Base-by-base conservation (phyloP, 2,329 filamentous ascomycete species). In the Achaetomium macrosporum region DNA sequence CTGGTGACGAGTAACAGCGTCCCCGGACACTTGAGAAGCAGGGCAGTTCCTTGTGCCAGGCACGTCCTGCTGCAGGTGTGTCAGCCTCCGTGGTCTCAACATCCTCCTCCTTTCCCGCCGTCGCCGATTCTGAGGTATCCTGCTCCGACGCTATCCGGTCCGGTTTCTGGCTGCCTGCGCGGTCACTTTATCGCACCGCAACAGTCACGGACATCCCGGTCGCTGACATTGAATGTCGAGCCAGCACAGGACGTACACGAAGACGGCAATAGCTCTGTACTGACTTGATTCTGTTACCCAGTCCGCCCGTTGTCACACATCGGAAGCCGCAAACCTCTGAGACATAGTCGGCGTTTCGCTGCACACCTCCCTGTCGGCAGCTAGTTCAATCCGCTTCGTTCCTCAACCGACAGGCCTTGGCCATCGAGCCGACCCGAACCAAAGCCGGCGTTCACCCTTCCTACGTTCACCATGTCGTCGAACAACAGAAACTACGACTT, bases 401-500 rank as follows among this genome's bases (percentile, higher is more conserved):
- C 17, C 17, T 44, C 16, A 31, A 44, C 42, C 31, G 42, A 53
- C 29, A n/a, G 33, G 15, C 15, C 31, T 33, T 41, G 42, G 48
- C 33, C 11, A 9, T 35, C 19, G 41, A 49, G 42, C 15, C 47
- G 41, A 54, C 7, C 36, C 47, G 31, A 42, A n/a, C 20, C 44
- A 37, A 53, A 50, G 41, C 35, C 52, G 52, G 53, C 41, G 41
- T 36, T 16, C 17, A 30, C 25, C 37, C 53, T 47, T 54, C 40
- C 35, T n/a, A 45, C 60, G 64, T 35, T 35, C 71, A 78, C 68
- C 65, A 99, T 99, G 93, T 91, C 93, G 93, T 91, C 93, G 67
- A 90, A 88, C 73, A 95, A 92, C 79, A 85, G 93, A 74, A 99
- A 99, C 79, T 99, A 99, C 76, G 93, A 99, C 74, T 97, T 97